Evolutionary conservation across 2,329 filamentous ascomycete species (phyloP).

Genomic region (Pseudogymnoascus sp.): DNA sequence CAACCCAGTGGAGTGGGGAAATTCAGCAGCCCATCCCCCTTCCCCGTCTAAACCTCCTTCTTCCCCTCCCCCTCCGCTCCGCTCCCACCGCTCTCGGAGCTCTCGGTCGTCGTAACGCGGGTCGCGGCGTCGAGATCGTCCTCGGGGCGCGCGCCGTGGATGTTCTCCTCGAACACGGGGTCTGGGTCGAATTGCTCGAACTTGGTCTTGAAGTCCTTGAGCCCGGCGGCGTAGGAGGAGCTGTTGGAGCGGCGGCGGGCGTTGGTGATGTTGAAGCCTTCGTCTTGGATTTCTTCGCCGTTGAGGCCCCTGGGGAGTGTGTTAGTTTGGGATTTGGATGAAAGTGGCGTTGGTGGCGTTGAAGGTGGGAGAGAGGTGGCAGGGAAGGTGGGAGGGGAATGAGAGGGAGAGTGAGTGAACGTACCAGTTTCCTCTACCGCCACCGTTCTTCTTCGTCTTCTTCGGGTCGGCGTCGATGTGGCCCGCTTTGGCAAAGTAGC

Average conservation of each 20-base stretch:
- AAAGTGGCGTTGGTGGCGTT: too few relatives aligned
- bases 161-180: conserved; percentile 80
- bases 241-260: conserved; percentile 89
- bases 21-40: too few relatives aligned
- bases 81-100: conserved; percentile 18
- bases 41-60: conserved; percentile 40
- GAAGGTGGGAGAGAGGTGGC: too few relatives aligned
- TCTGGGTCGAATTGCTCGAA: conserved; percentile 86
- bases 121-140: conserved; percentile 20
- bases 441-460: conserved; percentile 95
- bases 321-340: conserved; percentile 10
- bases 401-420: conserved; percentile 25
- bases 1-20: too few relatives aligned
- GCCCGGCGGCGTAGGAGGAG: conserved; percentile 60
- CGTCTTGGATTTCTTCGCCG: conserved; percentile 78
- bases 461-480: conserved; percentile 75
- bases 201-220: conserved; percentile 87
- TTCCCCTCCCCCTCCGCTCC: conserved; percentile 31
- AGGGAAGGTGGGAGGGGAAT: background rate
- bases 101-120: conserved; percentile 25
- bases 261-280: conserved; percentile 75
- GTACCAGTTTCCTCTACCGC: conserved; percentile 90
- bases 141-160: conserved; percentile 54
- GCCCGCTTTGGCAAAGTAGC: conserved; percentile 87
- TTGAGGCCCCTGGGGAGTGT: conserved; percentile 59